Evolutionary conservation across 2,329 filamentous ascomycete genomes (phyloP).

Genomic region (Xylariaceae sp.): DNA sequence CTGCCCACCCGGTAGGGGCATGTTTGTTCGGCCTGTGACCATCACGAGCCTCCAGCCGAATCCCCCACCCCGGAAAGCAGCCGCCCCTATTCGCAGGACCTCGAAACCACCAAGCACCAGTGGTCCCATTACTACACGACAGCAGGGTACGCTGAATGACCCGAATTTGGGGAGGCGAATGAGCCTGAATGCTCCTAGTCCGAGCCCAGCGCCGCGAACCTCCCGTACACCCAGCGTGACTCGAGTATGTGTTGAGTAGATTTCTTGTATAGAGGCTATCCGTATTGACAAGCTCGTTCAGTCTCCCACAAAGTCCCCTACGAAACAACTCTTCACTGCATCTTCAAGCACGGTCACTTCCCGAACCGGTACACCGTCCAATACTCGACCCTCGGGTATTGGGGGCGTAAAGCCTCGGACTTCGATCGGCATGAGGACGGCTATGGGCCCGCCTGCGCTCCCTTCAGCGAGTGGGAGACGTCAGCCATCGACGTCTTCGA

Average conservation of each 20-base stretch:
- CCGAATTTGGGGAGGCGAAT: constrained; percentile 55
- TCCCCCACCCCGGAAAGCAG: constrained; percentile 37
- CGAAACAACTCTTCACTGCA: constrained; percentile 60
- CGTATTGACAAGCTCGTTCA: constrained; percentile 31
- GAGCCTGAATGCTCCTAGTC: constrained; percentile 67
- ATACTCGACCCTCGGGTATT: constrained; percentile 42
- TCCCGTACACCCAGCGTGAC: constrained; percentile 52
- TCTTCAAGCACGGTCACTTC: constrained; percentile 54
- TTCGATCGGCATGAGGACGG: constrained; percentile 52
- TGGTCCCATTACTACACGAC: constrained; percentile 31
- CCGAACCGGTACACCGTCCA: constrained; percentile 60
- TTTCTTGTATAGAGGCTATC: neutral
- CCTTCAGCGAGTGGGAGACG: constrained; percentile 42
- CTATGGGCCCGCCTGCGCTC: constrained; percentile 61
- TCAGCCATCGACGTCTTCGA: constrained; percentile 42
- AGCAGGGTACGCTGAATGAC: constrained; percentile 51
- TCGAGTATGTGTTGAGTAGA: constrained; percentile 42
- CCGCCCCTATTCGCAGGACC: constrained; percentile 37
- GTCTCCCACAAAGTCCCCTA: constrained; percentile 75
- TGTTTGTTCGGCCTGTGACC: constrained; percentile 77
- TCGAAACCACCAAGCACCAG: constrained; percentile 30
- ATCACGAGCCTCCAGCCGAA: constrained; percentile 53
- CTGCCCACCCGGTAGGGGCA: constrained; percentile 67
- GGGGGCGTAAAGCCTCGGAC: constrained; percentile 47
- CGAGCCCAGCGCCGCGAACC: constrained; percentile 59